Conservation (phyloP, 2,329 filamentous ascomycete genomes). For the Dactylellina parvicollis region DNA sequence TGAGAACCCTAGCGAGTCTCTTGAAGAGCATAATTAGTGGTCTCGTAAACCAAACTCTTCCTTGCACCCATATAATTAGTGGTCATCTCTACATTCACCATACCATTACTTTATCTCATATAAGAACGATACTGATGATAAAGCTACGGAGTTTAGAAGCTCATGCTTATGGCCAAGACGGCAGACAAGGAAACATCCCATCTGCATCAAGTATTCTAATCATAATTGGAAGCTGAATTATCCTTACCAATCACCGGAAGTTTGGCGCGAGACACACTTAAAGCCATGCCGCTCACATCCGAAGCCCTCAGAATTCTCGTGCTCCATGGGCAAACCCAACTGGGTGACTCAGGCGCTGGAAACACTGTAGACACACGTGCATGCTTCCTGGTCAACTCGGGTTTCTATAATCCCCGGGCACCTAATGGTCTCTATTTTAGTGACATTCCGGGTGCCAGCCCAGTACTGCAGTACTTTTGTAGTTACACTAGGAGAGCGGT, state of each 20-base stretch:
- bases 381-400: constrained; percentile 67
- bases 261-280: too few species aligned
- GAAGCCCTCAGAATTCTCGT: constrained; percentile 72
- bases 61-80: too few species aligned
- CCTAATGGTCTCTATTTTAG: constrained; percentile 71
- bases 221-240: too few species aligned
- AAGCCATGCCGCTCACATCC: neutral
- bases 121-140: too few species aligned
- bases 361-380: constrained; percentile 77
- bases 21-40: neutral
- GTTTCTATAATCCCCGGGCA: constrained; percentile 74
- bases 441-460: constrained; percentile 73
- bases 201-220: too few species aligned
- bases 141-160: too few species aligned
- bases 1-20: neutral
- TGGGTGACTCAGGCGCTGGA: constrained; percentile 84
- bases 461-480: constrained; percentile 62
- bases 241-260: too few species aligned
- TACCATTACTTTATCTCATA: too few species aligned
- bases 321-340: constrained; percentile 85
- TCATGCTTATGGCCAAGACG: too few species aligned
- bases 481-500: constrained; percentile 64
- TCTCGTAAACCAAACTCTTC: too few species aligned
- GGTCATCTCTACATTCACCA: too few species aligned
- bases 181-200: too few species aligned